Percentiles rank a stretch among this genome's conserved stretches.
These are phyloP conservation scores for Acer negundo DNA, from an alignment of 345 rosid genomes.

Conservation along the genomic window DNA sequence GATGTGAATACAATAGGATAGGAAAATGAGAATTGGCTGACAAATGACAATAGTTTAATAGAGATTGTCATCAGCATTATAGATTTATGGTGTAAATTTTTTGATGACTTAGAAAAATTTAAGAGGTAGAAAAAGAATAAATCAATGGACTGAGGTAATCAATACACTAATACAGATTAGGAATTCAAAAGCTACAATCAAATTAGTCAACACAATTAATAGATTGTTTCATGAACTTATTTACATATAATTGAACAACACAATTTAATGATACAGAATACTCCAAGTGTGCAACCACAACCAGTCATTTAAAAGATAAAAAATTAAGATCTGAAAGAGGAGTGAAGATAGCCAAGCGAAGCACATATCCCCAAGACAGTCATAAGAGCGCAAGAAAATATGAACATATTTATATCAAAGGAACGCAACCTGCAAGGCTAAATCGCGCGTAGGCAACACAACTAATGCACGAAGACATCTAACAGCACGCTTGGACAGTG, in stretches of 20 bases:
- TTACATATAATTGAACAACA: background rate
- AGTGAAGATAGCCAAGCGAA: background rate
- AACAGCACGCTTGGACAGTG: constrained; percentile 63
- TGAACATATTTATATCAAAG: background rate
- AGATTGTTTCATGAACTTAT: background rate
- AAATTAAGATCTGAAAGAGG: background rate
- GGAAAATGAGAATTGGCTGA: background rate
- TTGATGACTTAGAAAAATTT: background rate
- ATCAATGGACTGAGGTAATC: background rate
- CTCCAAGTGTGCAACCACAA: background rate
- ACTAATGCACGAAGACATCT: constrained; percentile 84
- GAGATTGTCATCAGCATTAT: background rate
- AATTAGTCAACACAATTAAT: background rate
- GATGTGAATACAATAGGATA: background rate
- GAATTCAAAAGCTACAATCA: background rate
- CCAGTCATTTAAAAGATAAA: background rate
- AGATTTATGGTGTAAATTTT: background rate
- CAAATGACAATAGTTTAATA: background rate
- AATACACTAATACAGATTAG: background rate
- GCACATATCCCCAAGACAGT: background rate
- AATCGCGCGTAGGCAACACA: constrained; percentile 93
- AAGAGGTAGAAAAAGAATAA: background rate
- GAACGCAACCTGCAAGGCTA: constrained; percentile 74
- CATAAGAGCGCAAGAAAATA: background rate
- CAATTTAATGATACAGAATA: background rate